Conservation (phyloP, 306 rosid genomes). For the Vachellia pachyceras region DNA sequence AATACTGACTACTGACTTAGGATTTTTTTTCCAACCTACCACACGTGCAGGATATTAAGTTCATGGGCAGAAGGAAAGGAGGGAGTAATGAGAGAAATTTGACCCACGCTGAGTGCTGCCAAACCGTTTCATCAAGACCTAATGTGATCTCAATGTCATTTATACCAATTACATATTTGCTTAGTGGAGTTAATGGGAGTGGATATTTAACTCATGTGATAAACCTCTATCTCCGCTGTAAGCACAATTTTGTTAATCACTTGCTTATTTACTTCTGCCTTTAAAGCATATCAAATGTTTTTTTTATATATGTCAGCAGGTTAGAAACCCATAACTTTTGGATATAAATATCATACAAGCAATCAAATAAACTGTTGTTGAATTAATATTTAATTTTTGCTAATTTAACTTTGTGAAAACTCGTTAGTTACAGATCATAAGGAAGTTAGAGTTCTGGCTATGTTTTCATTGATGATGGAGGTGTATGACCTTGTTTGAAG, state of each 20-base stretch:
- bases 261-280: background rate
- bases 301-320: conserved; percentile 7
- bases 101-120: too few relatives aligned
- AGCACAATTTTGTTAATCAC: conserved; percentile 29
- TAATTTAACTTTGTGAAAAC: conserved; percentile 10
- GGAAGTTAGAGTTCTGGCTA: conserved; percentile 1
- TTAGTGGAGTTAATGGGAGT: too few relatives aligned
- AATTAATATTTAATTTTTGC: background rate
- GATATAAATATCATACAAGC: conserved; percentile 15
- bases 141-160: too few relatives aligned
- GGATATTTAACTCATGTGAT: too few relatives aligned
- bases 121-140: too few relatives aligned
- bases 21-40: too few relatives aligned
- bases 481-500: background rate
- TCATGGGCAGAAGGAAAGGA: too few relatives aligned
- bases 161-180: too few relatives aligned
- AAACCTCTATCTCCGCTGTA: too few relatives aligned
- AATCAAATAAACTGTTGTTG: conserved; percentile 31
- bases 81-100: too few relatives aligned
- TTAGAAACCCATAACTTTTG: conserved; percentile 12
- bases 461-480: conserved; percentile 9
- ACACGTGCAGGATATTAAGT: too few relatives aligned
- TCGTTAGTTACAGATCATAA: background rate
- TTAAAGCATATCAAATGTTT: background rate
- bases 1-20: too few relatives aligned